phyloP scores from a whole-genome alignment of 179 eudicot species.

The Vitellaria paradoxa region DNA sequence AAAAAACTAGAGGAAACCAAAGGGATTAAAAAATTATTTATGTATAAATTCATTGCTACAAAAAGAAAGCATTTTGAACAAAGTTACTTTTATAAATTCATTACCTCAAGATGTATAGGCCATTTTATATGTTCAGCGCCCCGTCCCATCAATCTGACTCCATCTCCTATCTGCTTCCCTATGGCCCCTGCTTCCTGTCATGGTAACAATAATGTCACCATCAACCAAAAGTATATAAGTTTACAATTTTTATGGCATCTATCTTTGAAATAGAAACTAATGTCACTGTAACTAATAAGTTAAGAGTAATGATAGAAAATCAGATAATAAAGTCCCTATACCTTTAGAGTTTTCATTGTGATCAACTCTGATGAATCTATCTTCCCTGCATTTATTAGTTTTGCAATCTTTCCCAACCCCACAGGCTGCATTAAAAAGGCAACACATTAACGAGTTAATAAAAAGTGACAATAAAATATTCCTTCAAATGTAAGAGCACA shows the following conservation, averaged over 20 bases:
- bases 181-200: slow-evolving; percentile 76
- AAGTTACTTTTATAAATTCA: background rate
- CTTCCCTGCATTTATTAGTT: slow-evolving; percentile 86
- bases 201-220: slow-evolving; percentile 1
- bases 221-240: background rate
- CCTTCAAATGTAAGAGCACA: background rate
- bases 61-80: background rate
- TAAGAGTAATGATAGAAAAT: background rate
- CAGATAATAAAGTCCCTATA: slow-evolving; percentile 9
- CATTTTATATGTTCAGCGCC: slow-evolving; percentile 75
- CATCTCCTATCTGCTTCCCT: slow-evolving; percentile 90
- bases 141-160: slow-evolving; percentile 94
- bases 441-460: background rate
- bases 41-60: background rate
- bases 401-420: slow-evolving; percentile 90
- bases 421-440: slow-evolving; percentile 63
- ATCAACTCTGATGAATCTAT: slow-evolving; percentile 94
- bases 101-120: slow-evolving; percentile 98
- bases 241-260: too few relatives aligned
- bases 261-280: background rate
- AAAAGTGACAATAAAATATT: background rate
- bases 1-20: background rate
- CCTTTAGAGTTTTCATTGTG: slow-evolving; percentile 96
- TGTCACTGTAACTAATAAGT: background rate
- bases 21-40: too few relatives aligned